Percentiles rank a stretch among this genome's conserved stretches.
phyloP scores from a whole-genome alignment of 305 asterid species.

The Fraxinus xanthoxyloides region DNA sequence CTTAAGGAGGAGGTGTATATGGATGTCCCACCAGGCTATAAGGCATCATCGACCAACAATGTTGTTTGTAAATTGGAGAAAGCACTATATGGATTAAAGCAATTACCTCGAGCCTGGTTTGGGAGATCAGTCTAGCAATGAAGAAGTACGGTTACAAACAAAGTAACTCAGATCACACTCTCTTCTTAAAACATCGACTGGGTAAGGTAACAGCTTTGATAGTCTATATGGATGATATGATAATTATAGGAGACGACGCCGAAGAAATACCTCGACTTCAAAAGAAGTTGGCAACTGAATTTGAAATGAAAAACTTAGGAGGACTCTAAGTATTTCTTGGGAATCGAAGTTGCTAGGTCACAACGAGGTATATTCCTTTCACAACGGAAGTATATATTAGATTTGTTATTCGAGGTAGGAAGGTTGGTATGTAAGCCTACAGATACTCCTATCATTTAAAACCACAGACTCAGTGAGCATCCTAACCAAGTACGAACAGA shows the following conservation, averaged over 20 bases:
- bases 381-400: not conserved
- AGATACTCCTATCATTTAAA: not conserved
- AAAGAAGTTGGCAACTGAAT: not conserved
- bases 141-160: not conserved
- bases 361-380: not conserved
- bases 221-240: not conserved
- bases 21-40: not conserved
- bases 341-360: not conserved
- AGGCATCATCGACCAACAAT: not conserved
- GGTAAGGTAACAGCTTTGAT: not conserved
- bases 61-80: not conserved
- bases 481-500: not conserved
- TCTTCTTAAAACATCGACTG: not conserved
- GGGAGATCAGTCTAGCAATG: not conserved
- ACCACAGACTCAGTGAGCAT: not conserved
- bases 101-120: not conserved
- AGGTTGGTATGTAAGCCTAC: not conserved
- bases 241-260: not conserved
- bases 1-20: not conserved
- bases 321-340: not conserved
- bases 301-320: not conserved
- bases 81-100: not conserved
- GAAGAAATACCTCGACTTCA: not conserved
- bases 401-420: not conserved
- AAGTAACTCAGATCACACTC: not conserved